phyloP scores from a whole-genome alignment of 2,329 filamentous ascomycete genomes.

The Chaetomium strumarium region DNA sequence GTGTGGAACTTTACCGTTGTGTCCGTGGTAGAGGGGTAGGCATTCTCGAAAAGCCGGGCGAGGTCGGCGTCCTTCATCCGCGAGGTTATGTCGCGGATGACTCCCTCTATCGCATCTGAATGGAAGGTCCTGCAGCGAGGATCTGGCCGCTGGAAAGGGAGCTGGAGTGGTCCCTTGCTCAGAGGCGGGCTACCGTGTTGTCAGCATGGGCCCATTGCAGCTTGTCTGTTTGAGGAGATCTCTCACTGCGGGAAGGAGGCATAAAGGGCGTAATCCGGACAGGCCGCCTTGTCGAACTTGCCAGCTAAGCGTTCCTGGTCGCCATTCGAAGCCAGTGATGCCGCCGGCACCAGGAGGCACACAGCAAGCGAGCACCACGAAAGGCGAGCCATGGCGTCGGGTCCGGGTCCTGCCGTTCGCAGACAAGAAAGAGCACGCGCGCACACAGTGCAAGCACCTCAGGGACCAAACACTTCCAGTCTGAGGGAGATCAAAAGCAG shows the following conservation, averaged over 20 bases:
- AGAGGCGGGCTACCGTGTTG: conserved; percentile 57
- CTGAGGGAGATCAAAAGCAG: too few relatives aligned
- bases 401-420: too few relatives aligned
- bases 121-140: conserved; percentile 81
- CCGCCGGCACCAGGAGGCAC: conserved; percentile 16
- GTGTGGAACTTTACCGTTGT: conserved; percentile 87
- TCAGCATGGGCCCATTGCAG: conserved; percentile 19
- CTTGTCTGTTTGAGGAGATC: conserved; percentile 11
- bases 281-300: conserved; percentile 39
- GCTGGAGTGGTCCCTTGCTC: conserved; percentile 68
- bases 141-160: conserved; percentile 83
- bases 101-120: conserved; percentile 78
- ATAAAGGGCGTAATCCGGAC: conserved; percentile 60
- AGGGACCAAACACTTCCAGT: too few relatives aligned
- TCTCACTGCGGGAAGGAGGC: conserved; percentile 53
- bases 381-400: conserved; percentile 7
- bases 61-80: conserved; percentile 81
- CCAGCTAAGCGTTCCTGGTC: conserved; percentile 29
- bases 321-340: conserved; percentile 9
- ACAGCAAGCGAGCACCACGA: conserved; percentile 17
- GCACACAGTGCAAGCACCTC: too few relatives aligned
- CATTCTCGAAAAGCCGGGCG: conserved; percentile 88
- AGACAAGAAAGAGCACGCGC: too few relatives aligned
- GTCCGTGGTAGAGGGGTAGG: conserved; percentile 86
- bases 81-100: conserved; percentile 75